phyloP scores from a whole-genome alignment of 179 eudicot species.

The Patellifolia procumbens region DNA sequence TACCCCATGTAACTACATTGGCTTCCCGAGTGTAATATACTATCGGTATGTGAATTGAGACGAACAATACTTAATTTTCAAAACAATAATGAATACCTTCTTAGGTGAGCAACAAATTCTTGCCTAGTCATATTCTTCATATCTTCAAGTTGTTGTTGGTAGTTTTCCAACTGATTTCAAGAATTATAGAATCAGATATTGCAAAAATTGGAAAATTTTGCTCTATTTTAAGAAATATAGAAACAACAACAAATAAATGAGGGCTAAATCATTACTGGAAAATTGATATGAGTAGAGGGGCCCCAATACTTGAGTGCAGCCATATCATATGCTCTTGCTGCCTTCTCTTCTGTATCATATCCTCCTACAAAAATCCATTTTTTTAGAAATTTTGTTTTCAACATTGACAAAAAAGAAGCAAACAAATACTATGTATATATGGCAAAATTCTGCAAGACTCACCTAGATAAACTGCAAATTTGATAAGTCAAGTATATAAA shows the following conservation, averaged over 20 bases:
- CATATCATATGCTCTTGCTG: slow-evolving; percentile 75
- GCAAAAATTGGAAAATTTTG: neutral
- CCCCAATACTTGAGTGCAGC: slow-evolving; percentile 88
- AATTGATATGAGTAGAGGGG: slow-evolving; percentile 70
- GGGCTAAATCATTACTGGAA: slow-evolving; percentile 41
- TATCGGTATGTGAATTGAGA: too few relatives aligned
- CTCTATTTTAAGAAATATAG: neutral
- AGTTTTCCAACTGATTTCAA: slow-evolving; percentile 53
- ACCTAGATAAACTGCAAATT: slow-evolving; percentile 68
- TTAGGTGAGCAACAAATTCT: slow-evolving; percentile 72
- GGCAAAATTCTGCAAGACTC: slow-evolving; percentile 29
- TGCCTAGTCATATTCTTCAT: slow-evolving; percentile 77
- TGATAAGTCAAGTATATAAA: slow-evolving; percentile 11
- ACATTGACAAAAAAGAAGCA: neutral
- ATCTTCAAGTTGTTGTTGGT: slow-evolving; percentile 57
- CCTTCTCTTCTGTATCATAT: slow-evolving; percentile 73
- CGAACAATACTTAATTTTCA: neutral
- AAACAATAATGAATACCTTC: slow-evolving; percentile 38
- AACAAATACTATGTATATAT: too few relatives aligned
- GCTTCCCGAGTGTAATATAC: too few relatives aligned
- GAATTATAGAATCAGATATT: neutral
- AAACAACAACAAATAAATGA: neutral
- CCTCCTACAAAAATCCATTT: slow-evolving; percentile 42
- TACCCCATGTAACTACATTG: too few relatives aligned
- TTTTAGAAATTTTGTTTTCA: neutral